A percentile compares a stretch with the other conserved stretches of the same genome.
phyloP scores from a whole-genome alignment of 129 eudicot species.

The Flaveria sonorensis region DNA sequence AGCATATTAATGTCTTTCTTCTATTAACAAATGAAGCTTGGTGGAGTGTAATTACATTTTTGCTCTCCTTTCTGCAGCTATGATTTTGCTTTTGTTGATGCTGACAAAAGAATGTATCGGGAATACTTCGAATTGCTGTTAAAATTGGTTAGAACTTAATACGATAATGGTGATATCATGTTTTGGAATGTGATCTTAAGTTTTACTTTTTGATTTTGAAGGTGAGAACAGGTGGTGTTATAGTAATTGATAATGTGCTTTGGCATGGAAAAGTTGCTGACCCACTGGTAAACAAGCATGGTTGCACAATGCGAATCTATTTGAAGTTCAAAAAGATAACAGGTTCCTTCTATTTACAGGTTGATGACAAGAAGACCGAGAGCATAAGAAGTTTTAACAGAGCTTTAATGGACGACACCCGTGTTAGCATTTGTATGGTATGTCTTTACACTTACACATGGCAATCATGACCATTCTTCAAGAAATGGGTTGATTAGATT shows the following conservation, averaged over 20 bases:
- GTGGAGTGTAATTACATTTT: conserved; percentile 11
- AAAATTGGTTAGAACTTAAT: conserved; percentile 56
- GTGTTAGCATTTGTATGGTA: conserved; percentile 91
- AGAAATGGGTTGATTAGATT: too few relatives aligned
- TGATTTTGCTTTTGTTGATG: conserved; percentile 96
- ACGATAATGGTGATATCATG: neutral
- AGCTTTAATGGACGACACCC: conserved; percentile 63
- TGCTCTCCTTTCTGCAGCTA: conserved; percentile 49
- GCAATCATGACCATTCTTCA: too few relatives aligned
- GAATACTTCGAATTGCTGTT: conserved; percentile 91
- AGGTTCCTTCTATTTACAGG: conserved; percentile 39
- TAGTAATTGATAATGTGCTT: conserved; percentile 91
- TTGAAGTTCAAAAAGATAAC: conserved; percentile 9
- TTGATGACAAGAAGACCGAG: conserved; percentile 65
- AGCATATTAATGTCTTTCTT: neutral
- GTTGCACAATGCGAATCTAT: neutral
- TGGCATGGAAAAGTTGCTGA: conserved; percentile 98
- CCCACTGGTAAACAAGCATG: conserved; percentile 62
- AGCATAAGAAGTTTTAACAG: conserved; percentile 78
- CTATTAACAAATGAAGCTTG: neutral
- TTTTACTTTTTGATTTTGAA: conserved; percentile 34
- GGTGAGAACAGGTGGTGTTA: conserved; percentile 93
- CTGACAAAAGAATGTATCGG: conserved; percentile 90
- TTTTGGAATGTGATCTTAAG: conserved; percentile 5
- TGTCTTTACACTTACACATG: conserved; percentile 14